A percentile compares a stretch with the other conserved stretches of the same genome.
These are phyloP conservation scores for Penstemon davidsonii DNA, from an alignment of 257 asterid species.

Conservation along the genomic window DNA sequence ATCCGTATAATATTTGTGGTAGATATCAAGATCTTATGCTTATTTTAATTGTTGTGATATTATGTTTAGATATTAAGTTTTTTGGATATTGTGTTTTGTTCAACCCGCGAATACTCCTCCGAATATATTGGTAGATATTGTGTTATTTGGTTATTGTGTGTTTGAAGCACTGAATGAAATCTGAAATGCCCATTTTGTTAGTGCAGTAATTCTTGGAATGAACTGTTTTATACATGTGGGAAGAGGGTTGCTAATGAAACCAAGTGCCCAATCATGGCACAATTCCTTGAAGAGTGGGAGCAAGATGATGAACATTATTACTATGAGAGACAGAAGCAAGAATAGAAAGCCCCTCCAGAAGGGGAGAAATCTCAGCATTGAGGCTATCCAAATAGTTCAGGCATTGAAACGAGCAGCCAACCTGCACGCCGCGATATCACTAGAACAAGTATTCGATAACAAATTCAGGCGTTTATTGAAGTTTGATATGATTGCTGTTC, in stretches of 20 bases:
- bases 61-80: too few species aligned
- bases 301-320: slow-evolving; percentile 26
- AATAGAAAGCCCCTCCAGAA: slow-evolving; percentile 69
- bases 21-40: too few species aligned
- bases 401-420: slow-evolving; percentile 58
- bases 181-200: too few species aligned
- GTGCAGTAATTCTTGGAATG: too few species aligned
- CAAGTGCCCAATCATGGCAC: slow-evolving; percentile 7
- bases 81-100: too few species aligned
- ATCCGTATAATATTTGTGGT: too few species aligned
- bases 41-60: too few species aligned
- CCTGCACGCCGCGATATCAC: slow-evolving; percentile 10
- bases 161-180: too few species aligned
- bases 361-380: slow-evolving; percentile 67
- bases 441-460: slow-evolving; percentile 42
- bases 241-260: background rate
- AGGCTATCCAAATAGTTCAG: slow-evolving; percentile 74
- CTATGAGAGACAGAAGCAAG: slow-evolving; percentile 75
- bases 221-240: too few species aligned
- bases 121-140: too few species aligned
- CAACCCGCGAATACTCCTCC: too few species aligned
- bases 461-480: slow-evolving; percentile 62
- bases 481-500: slow-evolving; percentile 76
- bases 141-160: too few species aligned
- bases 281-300: slow-evolving; percentile 25